Evolutionary conservation across 139 green algal species (phyloP), one percentile per base, ranked within the genome.

Genomic region (Astrephomene gubernaculifera): DNA sequence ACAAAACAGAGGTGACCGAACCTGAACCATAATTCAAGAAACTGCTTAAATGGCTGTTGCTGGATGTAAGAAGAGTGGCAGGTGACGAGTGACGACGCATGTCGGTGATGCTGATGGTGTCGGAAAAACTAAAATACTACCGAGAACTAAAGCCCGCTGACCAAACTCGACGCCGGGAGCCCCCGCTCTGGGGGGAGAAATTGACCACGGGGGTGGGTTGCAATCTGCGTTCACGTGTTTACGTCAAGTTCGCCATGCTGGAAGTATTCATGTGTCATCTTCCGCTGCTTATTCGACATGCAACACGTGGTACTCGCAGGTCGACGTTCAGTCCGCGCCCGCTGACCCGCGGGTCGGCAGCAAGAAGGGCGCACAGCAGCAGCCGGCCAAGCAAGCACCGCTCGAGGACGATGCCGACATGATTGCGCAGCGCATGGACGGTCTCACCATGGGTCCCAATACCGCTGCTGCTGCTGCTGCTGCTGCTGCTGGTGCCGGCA

Each of bases 371-470:
- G 14, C 67, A 73, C 2, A 19, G 68, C 39, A 41, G 43, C 8
- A n/a, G 49, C n/a, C 7, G 68, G 39, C 22, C 9, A 36, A 36
- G 39, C 6, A 45, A 36, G 14, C 61, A 8, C n/a, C 35, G 35
- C 12, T 27, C n/a, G 41, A 54, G 5, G 76, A 71, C 27, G 60
- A 39, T 0, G 61, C 76, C 29, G 75, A 38, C 19, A 31, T 60
- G 39, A 27, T 83, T 3, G 14, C 31, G 33, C 21, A 83, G 61
- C 57, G 27, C 4, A 49, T 83, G 61, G 61, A 83, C 41, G 61
- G 76, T 0, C 61, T 83, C 1, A 71, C 61, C 41, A 61, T 83
- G 57, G 54, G 41, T 14, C 44, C 45, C 0, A 6, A 33, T 2
- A 0, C 29, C 10, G 71, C 45, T 35, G 73, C 21, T 19, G 49